Evolutionary conservation across 441 rosid species (phyloP).

Genomic region (Theobroma grandiflorum): DNA sequence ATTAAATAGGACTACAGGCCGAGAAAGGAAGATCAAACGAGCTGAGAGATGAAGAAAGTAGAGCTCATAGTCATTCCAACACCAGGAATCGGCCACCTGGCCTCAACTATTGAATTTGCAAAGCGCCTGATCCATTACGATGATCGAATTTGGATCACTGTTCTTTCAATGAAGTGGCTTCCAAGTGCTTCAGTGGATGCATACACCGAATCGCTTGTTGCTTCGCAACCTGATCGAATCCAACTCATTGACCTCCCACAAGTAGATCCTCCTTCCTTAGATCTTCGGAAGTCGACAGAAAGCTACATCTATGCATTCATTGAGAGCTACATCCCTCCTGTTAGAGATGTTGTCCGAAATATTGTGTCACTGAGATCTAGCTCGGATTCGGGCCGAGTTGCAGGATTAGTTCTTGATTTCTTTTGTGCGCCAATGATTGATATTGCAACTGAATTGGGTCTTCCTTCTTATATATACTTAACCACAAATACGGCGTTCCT

Average conservation of each 20-base stretch:
- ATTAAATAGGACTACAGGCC: background rate
- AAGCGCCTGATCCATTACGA: constrained; percentile 46
- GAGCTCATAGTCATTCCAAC: constrained; percentile 62
- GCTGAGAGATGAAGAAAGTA: constrained; percentile 34
- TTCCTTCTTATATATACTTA: constrained; percentile 52
- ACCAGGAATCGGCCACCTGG: constrained; percentile 58
- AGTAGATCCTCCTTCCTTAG: constrained; percentile 39
- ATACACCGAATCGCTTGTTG: constrained; percentile 38
- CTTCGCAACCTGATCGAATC: constrained; percentile 46
- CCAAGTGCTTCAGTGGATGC: constrained; percentile 31
- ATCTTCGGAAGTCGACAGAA: constrained; percentile 41
- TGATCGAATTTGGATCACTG: constrained; percentile 45
- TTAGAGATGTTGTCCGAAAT: constrained; percentile 27
- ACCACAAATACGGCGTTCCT: constrained; percentile 46
- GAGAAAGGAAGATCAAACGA: background rate
- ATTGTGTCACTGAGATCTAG: constrained; percentile 27
- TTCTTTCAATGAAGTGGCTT: constrained; percentile 49
- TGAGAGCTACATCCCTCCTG: constrained; percentile 36
- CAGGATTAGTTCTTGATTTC: constrained; percentile 46
- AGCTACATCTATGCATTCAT: constrained; percentile 26
- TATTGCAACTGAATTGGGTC: constrained; percentile 32
- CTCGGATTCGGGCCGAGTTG: constrained; percentile 32
- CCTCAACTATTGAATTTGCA: constrained; percentile 53
- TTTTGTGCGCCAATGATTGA: constrained; percentile 52
- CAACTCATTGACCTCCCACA: constrained; percentile 47